Base-by-base conservation (phyloP, 2,329 filamentous ascomycete genomes). In the Aspergillus ochraceoroseus region DNA sequence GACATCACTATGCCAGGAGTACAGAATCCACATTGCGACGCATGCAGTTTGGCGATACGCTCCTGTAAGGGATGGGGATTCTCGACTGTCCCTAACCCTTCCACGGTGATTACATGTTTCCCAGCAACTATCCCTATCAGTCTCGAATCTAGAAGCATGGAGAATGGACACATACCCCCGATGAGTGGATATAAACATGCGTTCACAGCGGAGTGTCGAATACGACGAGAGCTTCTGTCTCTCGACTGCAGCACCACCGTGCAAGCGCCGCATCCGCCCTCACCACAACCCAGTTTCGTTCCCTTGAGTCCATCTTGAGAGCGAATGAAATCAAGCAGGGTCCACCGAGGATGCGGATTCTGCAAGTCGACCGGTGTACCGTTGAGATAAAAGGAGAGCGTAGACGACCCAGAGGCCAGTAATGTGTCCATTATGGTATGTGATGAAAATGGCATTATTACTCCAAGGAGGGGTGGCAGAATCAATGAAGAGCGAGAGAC, bases 21-120 rank as follows among this genome's bases (percentile, higher is more conserved):
- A 56, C 87, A 94, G 67, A 94, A 94, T 0, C 86, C 79, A 57
- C 79, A 95, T 40, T 95, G 87, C 51, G 84, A 89, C 28, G 87
- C 88, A 65, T 92, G 87, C 26, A 82, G 75, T 65, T 82, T 86
- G n/a, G 86, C 87, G 54, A 95, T 83, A 23, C 87, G 76, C 66
- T 94, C 87, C 61, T 94, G 88, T 2, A 82, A 72, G 2, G 87
- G 84, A 67, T 95, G 87, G 6, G 88, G 87, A 25, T 72, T 75
- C 59, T 87, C 80, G 13, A 84, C 80, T 56, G 81, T 86, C 8
- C 87, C 88, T 51, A 95, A 89, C 8, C 87, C 87, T 65, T 95
- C 87, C 31, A 95, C 80, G 5, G 88, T 95, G 62, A 95, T 88
- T 56, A 94, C 85, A 73, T 94, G 88, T 61, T 95, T 95, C 32